These are phyloP conservation scores for Sisymbrium irio DNA, from an alignment of 345 rosid genomes.

Conservation along the genomic window DNA sequence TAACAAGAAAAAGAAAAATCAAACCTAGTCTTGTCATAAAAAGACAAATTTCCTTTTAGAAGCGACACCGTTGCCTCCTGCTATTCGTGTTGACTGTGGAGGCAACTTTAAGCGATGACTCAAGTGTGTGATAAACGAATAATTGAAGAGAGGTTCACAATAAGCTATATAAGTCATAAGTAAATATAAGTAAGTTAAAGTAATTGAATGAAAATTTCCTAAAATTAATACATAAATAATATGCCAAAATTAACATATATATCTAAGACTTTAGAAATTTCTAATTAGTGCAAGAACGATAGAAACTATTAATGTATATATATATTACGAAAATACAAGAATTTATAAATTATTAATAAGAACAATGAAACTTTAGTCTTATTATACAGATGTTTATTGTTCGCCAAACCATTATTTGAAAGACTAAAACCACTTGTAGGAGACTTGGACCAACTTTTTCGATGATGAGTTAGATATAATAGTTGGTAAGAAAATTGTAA, in stretches of 20 bases:
- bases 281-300: not conserved
- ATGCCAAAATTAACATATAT: not conserved
- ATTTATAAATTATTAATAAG: not conserved
- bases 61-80: not conserved
- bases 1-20: not conserved
- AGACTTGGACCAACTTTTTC: slow-evolving; percentile 1
- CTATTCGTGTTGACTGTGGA: not conserved
- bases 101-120: not conserved
- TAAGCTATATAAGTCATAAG: not conserved
- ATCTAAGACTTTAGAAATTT: not conserved
- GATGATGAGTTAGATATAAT: not conserved
- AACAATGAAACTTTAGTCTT: not conserved
- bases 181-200: not conserved
- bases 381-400: not conserved
- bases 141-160: not conserved
- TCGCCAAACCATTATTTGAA: not conserved
- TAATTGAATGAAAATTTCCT: not conserved
- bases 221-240: not conserved
- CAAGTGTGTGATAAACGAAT: not conserved
- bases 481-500: slow-evolving; percentile 21
- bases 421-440: slow-evolving; percentile 1
- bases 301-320: not conserved
- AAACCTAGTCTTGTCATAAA: not conserved
- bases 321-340: not conserved
- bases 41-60: not conserved